These are phyloP conservation scores for Neurospora pannonica DNA, from an alignment of 495 filamentous ascomycete species.

Conservation along the genomic window DNA sequence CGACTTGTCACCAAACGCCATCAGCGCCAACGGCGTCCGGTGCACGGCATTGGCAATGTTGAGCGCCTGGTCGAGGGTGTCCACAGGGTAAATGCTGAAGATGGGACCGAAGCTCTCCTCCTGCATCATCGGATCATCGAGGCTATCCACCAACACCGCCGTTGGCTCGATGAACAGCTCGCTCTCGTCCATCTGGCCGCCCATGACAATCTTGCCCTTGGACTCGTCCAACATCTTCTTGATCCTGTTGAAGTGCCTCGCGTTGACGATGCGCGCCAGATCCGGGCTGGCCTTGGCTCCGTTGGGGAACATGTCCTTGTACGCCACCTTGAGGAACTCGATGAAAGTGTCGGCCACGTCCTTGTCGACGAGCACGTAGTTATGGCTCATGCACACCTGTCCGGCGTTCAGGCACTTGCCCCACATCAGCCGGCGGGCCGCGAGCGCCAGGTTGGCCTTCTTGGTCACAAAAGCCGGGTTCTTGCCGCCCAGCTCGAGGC, in stretches of 20 bases:
- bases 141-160: constrained; percentile 61
- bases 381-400: constrained; percentile 82
- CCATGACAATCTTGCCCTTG: constrained; percentile 75
- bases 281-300: constrained; percentile 67
- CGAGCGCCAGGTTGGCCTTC: constrained; percentile 67
- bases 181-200: constrained; percentile 67
- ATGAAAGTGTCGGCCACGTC: constrained; percentile 63
- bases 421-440: constrained; percentile 79
- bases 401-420: constrained; percentile 77
- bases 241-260: constrained; percentile 67
- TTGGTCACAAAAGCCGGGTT: constrained; percentile 88
- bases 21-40: constrained; percentile 71
- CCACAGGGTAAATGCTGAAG: constrained; percentile 66
- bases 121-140: constrained; percentile 65
- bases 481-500: constrained; percentile 79
- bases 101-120: constrained; percentile 89
- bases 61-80: constrained; percentile 73
- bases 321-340: constrained; percentile 57
- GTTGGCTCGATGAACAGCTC: constrained; percentile 82
- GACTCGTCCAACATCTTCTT: constrained; percentile 79
- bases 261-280: constrained; percentile 70
- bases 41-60: constrained; percentile 64
- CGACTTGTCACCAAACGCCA: constrained; percentile 69
- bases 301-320: constrained; percentile 75
- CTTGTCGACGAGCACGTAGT: constrained; percentile 77